phyloP scores from a whole-genome alignment of 257 asterid genomes.

The Paulownia fortunei region DNA sequence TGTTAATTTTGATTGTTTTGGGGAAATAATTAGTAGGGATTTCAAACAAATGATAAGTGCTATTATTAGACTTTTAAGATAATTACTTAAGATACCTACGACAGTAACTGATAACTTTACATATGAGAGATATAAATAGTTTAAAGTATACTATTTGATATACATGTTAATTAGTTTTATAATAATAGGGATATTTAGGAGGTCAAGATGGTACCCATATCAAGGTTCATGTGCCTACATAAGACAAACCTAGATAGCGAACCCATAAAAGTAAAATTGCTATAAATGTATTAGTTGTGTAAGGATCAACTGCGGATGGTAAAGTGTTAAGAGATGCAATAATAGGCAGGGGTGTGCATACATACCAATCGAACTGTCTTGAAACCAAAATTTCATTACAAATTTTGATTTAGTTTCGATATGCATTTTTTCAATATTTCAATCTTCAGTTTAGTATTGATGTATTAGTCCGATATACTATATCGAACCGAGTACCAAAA shows the following conservation, averaged over 20 bases:
- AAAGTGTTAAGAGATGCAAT: not conserved
- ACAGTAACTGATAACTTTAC: not conserved
- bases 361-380: no score
- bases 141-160: not conserved
- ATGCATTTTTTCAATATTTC: no score
- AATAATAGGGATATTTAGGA: slow-evolving; percentile 10
- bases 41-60: not conserved
- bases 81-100: not conserved
- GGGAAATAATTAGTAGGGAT: not conserved
- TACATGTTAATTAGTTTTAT: not conserved
- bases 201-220: slow-evolving; percentile 25
- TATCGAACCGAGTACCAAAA: no score
- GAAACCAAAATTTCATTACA: no score
- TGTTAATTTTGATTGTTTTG: not conserved
- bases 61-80: no score
- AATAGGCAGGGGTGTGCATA: no score
- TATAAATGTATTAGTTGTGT: slow-evolving; percentile 9
- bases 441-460: no score
- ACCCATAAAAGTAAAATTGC: slow-evolving; percentile 26
- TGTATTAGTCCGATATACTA: no score
- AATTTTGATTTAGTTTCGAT: no score
- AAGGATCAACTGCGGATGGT: not conserved
- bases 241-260: slow-evolving; percentile 7
- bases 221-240: not conserved
- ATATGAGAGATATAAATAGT: slow-evolving; percentile 6